Evolutionary conservation across 2,329 filamentous ascomycete species (phyloP).

Genomic region (Neonectria sp.): DNA sequence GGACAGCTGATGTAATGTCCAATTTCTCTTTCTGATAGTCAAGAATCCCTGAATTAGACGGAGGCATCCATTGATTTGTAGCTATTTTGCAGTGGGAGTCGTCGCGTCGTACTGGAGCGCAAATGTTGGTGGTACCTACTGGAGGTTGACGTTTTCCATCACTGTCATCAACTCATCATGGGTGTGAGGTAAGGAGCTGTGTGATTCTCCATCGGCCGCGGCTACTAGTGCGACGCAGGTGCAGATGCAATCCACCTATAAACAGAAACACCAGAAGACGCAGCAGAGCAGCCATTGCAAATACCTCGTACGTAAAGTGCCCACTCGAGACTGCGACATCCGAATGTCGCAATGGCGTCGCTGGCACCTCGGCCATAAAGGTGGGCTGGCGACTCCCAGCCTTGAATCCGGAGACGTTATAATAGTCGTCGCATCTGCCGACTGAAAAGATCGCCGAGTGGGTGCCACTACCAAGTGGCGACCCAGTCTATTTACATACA

Average conservation of each 20-base stretch:
- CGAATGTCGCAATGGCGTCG: conserved; percentile 17
- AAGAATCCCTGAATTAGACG: neutral
- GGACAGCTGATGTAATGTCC: conserved; percentile 23
- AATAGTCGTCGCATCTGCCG: neutral
- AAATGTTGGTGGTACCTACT: neutral
- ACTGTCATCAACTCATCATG: neutral
- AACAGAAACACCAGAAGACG: neutral
- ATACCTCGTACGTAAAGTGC: conserved; percentile 19
- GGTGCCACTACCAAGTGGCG: neutral
- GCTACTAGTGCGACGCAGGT: conserved; percentile 1
- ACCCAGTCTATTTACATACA: neutral
- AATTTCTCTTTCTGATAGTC: conserved; percentile 17
- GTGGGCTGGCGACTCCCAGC: neutral
- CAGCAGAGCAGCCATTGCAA: conserved; percentile 6
- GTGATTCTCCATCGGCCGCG: neutral
- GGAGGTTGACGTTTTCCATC: neutral
- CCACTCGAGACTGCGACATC: neutral
- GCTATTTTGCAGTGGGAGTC: neutral
- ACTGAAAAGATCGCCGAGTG: neutral
- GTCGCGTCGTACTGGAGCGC: neutral
- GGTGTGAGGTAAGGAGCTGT: neutral
- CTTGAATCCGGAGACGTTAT: neutral
- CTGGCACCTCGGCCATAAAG: conserved; percentile 1
- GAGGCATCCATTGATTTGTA: neutral
- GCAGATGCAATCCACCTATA: neutral